Evolutionary conservation across 805 yeast genomes (phyloP), one percentile per base, ranked within the genome.

Genomic region (Kuraishia capsulata): DNA sequence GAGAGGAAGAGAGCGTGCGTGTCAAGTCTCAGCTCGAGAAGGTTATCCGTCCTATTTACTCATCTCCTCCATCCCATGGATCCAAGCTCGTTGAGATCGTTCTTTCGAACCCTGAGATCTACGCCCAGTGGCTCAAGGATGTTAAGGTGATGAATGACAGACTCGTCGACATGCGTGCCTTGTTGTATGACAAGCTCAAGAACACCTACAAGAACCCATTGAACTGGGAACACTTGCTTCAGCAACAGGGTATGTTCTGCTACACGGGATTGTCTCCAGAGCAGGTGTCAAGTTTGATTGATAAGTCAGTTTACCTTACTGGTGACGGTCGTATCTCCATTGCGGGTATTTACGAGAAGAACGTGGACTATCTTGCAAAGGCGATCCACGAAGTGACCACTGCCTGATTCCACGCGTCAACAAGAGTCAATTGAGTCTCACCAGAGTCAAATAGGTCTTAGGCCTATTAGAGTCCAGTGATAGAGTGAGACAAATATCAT

Each of bases 211-310:
- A 76, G 67, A 54, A 65, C 77, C 55, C 69, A 63, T 54, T 81
- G 49, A 69, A 76, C 58, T 90, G 97, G 97, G 81, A 81, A 39
- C 95, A 85, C 56, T 71, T 90, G 51, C 67, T 83, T 40, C 73
- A 79, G 54, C 97, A 90, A 62, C 82, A 90, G 57, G 98, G 98
- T 51, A 90, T 90, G 97, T 90, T 90, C 64, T 85, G 90, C 52
- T 90, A 73, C 68, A 89, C 97, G 26, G 96, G 96, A 5, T 71
- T 90, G 44, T 56, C 62, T 24, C 66, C 75, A 33, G 76, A 73
- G 36, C 95, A 88, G 63, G 90, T 86, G 36, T 67, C 75, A 42
- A 62, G 68, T 44, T 69, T 90, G 52, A 81, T 83, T 56, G 67
- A 72, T 37, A 78, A 85, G 58, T 77, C 85, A 14, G 81, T 90